Conservation (phyloP, 2,329 filamentous ascomycete genomes). For the Pochonia chlamydosporia region DNA sequence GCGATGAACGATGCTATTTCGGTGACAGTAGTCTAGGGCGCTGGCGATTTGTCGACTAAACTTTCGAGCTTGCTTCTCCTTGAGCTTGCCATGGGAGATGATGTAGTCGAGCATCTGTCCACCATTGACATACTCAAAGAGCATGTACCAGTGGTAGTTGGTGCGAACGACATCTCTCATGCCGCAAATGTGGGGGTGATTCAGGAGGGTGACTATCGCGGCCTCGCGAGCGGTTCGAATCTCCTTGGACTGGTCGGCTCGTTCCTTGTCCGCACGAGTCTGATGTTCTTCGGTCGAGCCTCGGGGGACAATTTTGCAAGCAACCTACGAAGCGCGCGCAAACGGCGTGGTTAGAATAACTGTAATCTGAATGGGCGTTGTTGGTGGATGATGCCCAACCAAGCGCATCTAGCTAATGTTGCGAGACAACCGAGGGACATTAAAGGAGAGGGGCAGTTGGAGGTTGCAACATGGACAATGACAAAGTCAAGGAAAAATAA, state of each 20-base stretch:
- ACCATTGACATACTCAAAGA: constrained; percentile 98
- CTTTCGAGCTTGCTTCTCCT: constrained; percentile 97
- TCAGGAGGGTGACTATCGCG: constrained; percentile 89
- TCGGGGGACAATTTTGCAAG: constrained; percentile 93
- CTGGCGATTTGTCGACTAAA: constrained; percentile 97
- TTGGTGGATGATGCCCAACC: neutral
- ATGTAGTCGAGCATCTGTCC: constrained; percentile 99
- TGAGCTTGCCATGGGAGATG: constrained; percentile 93
- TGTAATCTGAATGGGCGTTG: neutral
- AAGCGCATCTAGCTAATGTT: neutral
- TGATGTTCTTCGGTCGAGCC: constrained; percentile 81
- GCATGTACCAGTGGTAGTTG: constrained; percentile 99
- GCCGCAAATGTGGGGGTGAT: constrained; percentile 92
- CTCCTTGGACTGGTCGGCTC: constrained; percentile 94
- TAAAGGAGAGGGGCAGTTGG: neutral
- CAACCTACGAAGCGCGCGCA: constrained; percentile 50
- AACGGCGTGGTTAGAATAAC: neutral
- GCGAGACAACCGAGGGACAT: neutral
- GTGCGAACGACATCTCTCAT: constrained; percentile 94
- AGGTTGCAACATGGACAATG: neutral
- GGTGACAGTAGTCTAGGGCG: constrained; percentile 93
- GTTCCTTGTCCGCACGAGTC: constrained; percentile 68
- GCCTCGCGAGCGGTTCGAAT: constrained; percentile 91
- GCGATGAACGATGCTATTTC: constrained; percentile 95
- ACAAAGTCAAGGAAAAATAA: neutral